A percentile compares a stretch with the other conserved stretches of the same genome.
Conservation (phyloP, 1,139 yeast genomes). For the Debaryomyces psychrophilus region DNA sequence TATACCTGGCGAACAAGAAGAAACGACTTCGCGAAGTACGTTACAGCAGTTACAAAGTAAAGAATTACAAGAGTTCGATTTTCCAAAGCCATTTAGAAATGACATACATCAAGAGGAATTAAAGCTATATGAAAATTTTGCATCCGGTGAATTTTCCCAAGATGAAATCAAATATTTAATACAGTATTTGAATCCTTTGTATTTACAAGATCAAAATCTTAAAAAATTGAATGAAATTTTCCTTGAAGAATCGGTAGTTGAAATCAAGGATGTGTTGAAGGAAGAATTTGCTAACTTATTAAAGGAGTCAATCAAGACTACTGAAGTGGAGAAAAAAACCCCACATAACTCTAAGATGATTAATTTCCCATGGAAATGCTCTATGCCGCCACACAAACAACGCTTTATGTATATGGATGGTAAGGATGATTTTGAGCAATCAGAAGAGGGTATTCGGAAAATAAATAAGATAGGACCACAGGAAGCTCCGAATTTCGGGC, state of each 20-base stretch:
- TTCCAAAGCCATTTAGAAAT: slow-evolving; percentile 59
- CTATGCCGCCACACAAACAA: slow-evolving; percentile 93
- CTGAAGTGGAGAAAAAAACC: slow-evolving; percentile 58
- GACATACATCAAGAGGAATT: slow-evolving; percentile 36
- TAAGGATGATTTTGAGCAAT: slow-evolving; percentile 31
- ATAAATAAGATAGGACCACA: slow-evolving; percentile 45
- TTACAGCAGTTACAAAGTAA: slow-evolving; percentile 79
- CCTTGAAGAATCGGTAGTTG: slow-evolving; percentile 68
- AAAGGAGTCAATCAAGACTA: slow-evolving; percentile 48
- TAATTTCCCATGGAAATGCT: slow-evolving; percentile 79
- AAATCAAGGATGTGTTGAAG: slow-evolving; percentile 64
- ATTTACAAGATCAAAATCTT: slow-evolving; percentile 40
- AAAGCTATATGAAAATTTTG: slow-evolving; percentile 26
- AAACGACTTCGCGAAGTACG: slow-evolving; percentile 74
- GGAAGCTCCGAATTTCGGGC: slow-evolving; percentile 56
- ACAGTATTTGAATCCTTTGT: slow-evolving; percentile 58
- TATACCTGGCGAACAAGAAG: slow-evolving; percentile 77
- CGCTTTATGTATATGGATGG: slow-evolving; percentile 84
- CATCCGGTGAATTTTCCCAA: slow-evolving; percentile 24
- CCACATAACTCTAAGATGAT: slow-evolving; percentile 65
- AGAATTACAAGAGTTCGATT: slow-evolving; percentile 78
- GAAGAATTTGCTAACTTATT: slow-evolving; percentile 54
- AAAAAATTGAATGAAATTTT: slow-evolving; percentile 51
- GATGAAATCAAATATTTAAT: slow-evolving; percentile 51
- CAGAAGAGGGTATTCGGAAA: slow-evolving; percentile 28